These are phyloP conservation scores for Starmerella potacharoeniae DNA, from an alignment of 805 yeast species.

Conservation along the genomic window DNA sequence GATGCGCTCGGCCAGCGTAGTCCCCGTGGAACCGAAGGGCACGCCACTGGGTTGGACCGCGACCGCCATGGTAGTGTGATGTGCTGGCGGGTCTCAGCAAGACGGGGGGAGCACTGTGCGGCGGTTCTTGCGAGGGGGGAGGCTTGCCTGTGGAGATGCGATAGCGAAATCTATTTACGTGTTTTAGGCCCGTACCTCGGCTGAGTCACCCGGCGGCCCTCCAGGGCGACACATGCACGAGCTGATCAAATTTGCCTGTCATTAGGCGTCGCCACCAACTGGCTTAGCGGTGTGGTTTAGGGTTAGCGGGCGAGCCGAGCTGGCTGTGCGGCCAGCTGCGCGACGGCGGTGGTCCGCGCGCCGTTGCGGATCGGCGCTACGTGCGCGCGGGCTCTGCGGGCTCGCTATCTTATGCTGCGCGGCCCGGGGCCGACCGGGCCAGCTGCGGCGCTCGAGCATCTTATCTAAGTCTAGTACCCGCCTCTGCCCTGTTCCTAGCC, in stretches of 20 bases:
- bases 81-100: not conserved
- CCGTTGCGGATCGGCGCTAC: too few species aligned
- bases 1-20: slow-evolving; percentile 19
- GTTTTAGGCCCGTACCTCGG: not conserved
- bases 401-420: too few species aligned
- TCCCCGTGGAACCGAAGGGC: slow-evolving; percentile 25
- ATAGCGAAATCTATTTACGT: not conserved
- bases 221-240: not conserved
- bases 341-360: too few species aligned
- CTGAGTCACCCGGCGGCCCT: not conserved
- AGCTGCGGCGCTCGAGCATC: too few species aligned
- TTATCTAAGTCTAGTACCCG: too few species aligned
- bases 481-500: too few species aligned
- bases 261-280: not conserved
- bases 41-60: slow-evolving; percentile 9
- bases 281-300: not conserved
- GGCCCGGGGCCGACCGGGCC: too few species aligned
- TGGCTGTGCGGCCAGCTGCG: too few species aligned
- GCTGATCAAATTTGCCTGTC: not conserved
- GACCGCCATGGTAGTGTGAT: not conserved
- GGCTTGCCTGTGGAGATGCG: not conserved
- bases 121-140: not conserved
- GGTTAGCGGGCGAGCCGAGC: not conserved
- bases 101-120: too few species aligned
- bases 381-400: too few species aligned